Percentiles rank a stretch among this genome's conserved stretches.
These are phyloP conservation scores for Drechslerella dactyloides DNA, from an alignment of 2,329 filamentous ascomycete genomes.

Conservation along the genomic window DNA sequence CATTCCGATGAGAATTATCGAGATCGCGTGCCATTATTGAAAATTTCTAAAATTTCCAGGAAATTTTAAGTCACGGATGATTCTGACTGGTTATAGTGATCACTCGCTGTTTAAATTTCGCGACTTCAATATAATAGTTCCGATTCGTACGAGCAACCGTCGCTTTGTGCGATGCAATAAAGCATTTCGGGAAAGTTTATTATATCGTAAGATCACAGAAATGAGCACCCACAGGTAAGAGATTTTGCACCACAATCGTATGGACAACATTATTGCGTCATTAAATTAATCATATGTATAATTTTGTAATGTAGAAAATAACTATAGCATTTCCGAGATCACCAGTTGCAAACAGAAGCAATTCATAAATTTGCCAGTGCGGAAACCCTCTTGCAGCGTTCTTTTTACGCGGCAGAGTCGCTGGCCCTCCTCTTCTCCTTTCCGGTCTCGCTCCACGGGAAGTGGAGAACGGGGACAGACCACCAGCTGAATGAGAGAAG, in stretches of 20 bases:
- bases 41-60: too few relatives aligned
- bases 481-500: conserved; percentile 21
- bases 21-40: too few relatives aligned
- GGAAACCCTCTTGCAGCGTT: conserved; percentile 5
- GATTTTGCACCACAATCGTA: not conserved
- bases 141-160: too few relatives aligned
- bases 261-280: not conserved
- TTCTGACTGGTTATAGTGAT: too few relatives aligned
- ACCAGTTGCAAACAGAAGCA: conserved; percentile 6
- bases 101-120: too few relatives aligned
- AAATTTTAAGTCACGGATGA: too few relatives aligned
- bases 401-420: conserved; percentile 28
- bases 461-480: conserved; percentile 55
- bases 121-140: too few relatives aligned
- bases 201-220: not conserved
- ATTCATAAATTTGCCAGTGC: conserved; percentile 13
- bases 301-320: conserved; percentile 1
- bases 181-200: too few relatives aligned
- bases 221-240: not conserved
- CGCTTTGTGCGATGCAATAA: too few relatives aligned
- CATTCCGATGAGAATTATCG: too few relatives aligned
- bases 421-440: conserved; percentile 51
- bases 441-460: conserved; percentile 57
- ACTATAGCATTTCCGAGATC: conserved; percentile 7
- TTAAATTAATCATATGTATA: not conserved